A percentile compares a stretch with the other conserved stretches of the same genome.
phyloP scores from a whole-genome alignment of 164 flowering plant genomes.

The Vitis cinerea region DNA sequence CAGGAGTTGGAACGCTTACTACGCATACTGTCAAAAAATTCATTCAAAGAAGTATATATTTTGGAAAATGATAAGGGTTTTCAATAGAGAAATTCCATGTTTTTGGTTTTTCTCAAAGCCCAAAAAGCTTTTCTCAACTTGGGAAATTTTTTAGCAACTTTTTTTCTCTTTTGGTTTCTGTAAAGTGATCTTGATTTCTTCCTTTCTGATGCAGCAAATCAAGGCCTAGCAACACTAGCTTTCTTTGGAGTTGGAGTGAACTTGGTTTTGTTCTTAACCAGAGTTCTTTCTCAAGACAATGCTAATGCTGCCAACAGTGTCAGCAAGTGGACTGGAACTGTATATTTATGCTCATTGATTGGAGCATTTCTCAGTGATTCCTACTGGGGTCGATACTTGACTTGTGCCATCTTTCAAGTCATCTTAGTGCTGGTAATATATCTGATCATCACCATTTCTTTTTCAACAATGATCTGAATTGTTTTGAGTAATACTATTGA shows the following conservation, averaged over 20 bases:
- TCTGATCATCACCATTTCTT: neutral
- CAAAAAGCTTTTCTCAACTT: too few relatives aligned
- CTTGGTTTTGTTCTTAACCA: conserved; percentile 74
- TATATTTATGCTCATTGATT: conserved; percentile 67
- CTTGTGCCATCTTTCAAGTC: conserved; percentile 72
- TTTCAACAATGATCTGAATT: neutral
- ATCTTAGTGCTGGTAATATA: conserved; percentile 56
- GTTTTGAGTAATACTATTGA: too few relatives aligned
- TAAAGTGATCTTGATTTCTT: too few relatives aligned
- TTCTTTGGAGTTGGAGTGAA: conserved; percentile 91
- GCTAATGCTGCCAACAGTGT: conserved; percentile 77
- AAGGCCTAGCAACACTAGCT: conserved; percentile 79
- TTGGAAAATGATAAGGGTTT: too few relatives aligned
- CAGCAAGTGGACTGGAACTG: conserved; percentile 85
- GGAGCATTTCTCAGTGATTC: conserved; percentile 91
- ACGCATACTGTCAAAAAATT: too few relatives aligned
- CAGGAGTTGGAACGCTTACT: too few relatives aligned
- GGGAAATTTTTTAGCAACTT: too few relatives aligned
- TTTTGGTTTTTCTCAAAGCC: too few relatives aligned
- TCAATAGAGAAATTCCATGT: too few relatives aligned
- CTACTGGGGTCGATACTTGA: conserved; percentile 81
- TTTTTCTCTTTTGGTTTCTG: neutral
- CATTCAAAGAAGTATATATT: too few relatives aligned
- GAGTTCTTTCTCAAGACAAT: conserved; percentile 71
- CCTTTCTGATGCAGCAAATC: conserved; percentile 56